Evolutionary conservation across 371 early-diverging fungal genomes (phyloP).

Genomic region (Mucor mucedo): DNA sequence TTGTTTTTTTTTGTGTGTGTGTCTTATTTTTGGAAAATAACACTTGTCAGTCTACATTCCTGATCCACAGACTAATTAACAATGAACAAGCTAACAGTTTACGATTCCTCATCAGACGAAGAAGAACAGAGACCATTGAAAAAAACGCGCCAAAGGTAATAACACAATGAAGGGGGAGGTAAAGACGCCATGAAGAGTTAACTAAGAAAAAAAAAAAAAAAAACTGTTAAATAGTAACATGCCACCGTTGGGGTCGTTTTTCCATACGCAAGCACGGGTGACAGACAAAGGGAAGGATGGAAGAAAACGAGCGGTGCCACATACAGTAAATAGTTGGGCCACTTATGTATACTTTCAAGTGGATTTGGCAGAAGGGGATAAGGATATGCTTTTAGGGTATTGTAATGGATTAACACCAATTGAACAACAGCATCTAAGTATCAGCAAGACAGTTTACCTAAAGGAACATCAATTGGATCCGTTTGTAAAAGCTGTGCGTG

Average conservation of each 20-base stretch:
- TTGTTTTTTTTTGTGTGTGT: too few relatives aligned
- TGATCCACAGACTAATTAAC: too few relatives aligned
- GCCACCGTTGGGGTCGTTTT: slow-evolving; percentile 18
- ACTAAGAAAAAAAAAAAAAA: too few relatives aligned
- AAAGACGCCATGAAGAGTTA: too few relatives aligned
- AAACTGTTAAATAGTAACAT: neutral
- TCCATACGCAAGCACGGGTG: neutral
- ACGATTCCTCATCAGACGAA: slow-evolving; percentile 16
- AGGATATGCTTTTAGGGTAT: neutral
- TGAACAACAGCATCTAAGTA: slow-evolving; percentile 39
- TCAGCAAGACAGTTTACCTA: slow-evolving; percentile 42
- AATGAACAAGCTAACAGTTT: neutral
- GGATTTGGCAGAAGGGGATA: slow-evolving; percentile 7
- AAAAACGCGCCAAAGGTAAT: neutral
- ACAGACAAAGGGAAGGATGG: slow-evolving; percentile 11
- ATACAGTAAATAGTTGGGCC: slow-evolving; percentile 44
- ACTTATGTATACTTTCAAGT: slow-evolving; percentile 47
- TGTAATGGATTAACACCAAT: slow-evolving; percentile 3
- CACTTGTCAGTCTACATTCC: too few relatives aligned
- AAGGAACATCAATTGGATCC: slow-evolving; percentile 39
- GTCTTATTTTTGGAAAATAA: too few relatives aligned
- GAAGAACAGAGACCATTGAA: neutral
- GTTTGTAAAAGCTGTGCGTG: slow-evolving; percentile 24
- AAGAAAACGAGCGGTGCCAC: slow-evolving; percentile 33
- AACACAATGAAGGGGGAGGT: too few relatives aligned